These are phyloP conservation scores for Canariomyces notabilis DNA, from an alignment of 2,329 filamentous ascomycete genomes.

Conservation along the genomic window DNA sequence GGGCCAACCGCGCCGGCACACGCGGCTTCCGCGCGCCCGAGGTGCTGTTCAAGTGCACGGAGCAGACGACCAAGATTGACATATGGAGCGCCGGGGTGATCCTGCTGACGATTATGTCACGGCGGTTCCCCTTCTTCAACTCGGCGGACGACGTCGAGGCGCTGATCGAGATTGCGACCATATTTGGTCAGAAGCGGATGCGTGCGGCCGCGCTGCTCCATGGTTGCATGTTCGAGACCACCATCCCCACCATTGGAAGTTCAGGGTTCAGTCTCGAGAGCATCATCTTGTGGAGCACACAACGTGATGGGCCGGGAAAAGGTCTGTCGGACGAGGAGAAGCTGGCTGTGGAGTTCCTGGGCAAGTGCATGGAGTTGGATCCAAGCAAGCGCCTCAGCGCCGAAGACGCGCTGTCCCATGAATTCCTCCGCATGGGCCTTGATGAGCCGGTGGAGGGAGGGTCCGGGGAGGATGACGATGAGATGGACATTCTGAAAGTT, in stretches of 20 bases:
- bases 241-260: constrained; percentile 82
- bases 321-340: constrained; percentile 60
- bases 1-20: constrained; percentile 91
- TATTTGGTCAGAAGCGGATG: constrained; percentile 86
- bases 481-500: constrained; percentile 46
- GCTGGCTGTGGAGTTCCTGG: constrained; percentile 67
- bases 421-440: constrained; percentile 52
- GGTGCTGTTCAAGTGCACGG: constrained; percentile 93
- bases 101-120: constrained; percentile 85
- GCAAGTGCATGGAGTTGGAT: constrained; percentile 70
- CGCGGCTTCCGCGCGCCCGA: constrained; percentile 94
- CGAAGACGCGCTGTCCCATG: constrained; percentile 65
- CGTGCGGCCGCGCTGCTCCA: constrained; percentile 75
- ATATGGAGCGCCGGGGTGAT: constrained; percentile 98
- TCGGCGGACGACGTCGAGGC: constrained; percentile 97
- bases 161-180: constrained; percentile 93
- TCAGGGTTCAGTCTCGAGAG: constrained; percentile 85
- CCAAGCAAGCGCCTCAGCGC: constrained; percentile 70
- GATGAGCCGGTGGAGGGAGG: constrained; percentile 22
- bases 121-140: constrained; percentile 97
- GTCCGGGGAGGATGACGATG: constrained; percentile 43
- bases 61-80: constrained; percentile 89
- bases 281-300: constrained; percentile 92
- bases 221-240: constrained; percentile 88
- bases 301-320: constrained; percentile 50